Evolutionary conservation across 805 yeast species (phyloP), one percentile per base, ranked within the genome.

Genomic region (Saccharomyces paradoxus): DNA sequence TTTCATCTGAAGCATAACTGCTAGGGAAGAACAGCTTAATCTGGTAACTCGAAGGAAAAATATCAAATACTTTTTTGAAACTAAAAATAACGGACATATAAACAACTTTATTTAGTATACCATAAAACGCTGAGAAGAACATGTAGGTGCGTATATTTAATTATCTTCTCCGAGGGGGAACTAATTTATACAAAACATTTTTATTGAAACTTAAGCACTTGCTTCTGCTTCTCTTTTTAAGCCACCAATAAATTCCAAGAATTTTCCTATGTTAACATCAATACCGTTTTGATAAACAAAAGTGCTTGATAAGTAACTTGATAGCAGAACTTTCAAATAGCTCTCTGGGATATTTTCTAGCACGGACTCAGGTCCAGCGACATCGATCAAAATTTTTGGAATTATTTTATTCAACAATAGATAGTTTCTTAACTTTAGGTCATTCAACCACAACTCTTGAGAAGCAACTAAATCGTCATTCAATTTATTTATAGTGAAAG

Each of bases 281-380:
- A 64, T 60, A 54, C 97, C 97, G 65, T 84, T 78, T 28, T 86
- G 77, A 72, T 90, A 90, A 53, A 90, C 95, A 71, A 87, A 90
- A 49, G 86, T 78, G 49, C 96, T 86, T 10, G 96, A 90, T 63
- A 90, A 77, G 66, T 82, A 85, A 37, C 94, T 86, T 48, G 96
- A 95, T 66, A 92, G 87, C 62, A 92, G 81, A 2, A 97, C 96
- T 66, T 83, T 84, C 68, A 92, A 77, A 70, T 92, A 94, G 52
- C 95, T 80, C 55, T 80, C 87, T 21, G 99, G 99, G 41, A 92
- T 94, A 64, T 94, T 82, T 48, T 74, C 64, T 62, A 92, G 75
- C 46, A 92, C 83, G 54, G 74, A 73, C 9, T 83, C 86, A 54
- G 89, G 80, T 7, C 89, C 88, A 47, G 84, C 76, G 64, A 82